These are phyloP conservation scores for Ophiocordyceps polyrhachis-furcata DNA, from an alignment of 2,329 filamentous ascomycete genomes.

Conservation along the genomic window DNA sequence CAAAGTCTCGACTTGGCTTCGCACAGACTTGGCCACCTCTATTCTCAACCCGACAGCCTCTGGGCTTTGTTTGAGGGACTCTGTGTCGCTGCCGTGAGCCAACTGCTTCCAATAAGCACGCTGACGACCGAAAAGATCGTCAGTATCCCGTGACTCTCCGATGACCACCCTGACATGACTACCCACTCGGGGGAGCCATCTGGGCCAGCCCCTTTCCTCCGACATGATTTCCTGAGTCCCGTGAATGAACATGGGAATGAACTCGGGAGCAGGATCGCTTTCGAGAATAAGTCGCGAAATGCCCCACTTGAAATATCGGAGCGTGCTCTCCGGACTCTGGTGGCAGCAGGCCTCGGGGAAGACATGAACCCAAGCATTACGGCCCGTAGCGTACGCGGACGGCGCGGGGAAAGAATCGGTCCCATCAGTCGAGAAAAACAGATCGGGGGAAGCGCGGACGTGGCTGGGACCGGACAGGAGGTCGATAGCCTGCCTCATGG, in stretches of 20 bases:
- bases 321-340: constrained; percentile 57
- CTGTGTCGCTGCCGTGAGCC: constrained; percentile 28
- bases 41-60: constrained; percentile 56
- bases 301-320: constrained; percentile 99
- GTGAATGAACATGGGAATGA: constrained; percentile 89
- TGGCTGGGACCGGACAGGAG: constrained; percentile 43
- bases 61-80: constrained; percentile 19
- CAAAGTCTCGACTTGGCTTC: constrained; percentile 65
- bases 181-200: constrained; percentile 59
- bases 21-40: constrained; percentile 61
- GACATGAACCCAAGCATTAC: constrained; percentile 76
- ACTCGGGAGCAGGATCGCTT: constrained; percentile 65
- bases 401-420: constrained; percentile 50
- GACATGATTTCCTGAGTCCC: constrained; percentile 79
- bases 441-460: constrained; percentile 29
- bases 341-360: constrained; percentile 94
- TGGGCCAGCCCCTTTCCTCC: constrained; percentile 60
- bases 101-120: constrained; percentile 56
- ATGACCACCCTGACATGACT: constrained; percentile 57
- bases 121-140: constrained; percentile 60
- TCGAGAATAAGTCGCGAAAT: constrained; percentile 82
- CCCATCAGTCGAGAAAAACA: constrained; percentile 47
- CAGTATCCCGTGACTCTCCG: constrained; percentile 58
- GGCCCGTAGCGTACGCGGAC: constrained; percentile 49
- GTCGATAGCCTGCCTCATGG: constrained; percentile 68